Percentiles rank a stretch among this genome's conserved stretches.
Conservation (phyloP, 2,329 filamentous ascomycete genomes). For the Cercospora sp. region DNA sequence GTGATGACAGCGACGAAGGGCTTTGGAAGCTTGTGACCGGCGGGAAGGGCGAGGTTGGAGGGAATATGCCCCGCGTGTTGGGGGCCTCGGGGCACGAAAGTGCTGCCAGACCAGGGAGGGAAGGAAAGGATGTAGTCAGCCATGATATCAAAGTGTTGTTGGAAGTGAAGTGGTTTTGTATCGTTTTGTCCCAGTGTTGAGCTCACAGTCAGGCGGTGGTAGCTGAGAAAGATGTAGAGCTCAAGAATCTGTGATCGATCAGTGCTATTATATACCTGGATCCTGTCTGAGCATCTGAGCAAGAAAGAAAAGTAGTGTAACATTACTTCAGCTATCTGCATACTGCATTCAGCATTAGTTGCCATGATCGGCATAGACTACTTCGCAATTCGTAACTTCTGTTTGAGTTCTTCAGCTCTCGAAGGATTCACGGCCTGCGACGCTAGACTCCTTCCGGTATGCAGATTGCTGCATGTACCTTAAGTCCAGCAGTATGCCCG, state of each 20-base stretch:
- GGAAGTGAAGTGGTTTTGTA: too few species aligned
- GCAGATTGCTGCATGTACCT: conserved; percentile 4
- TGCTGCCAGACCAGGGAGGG: conserved; percentile 5
- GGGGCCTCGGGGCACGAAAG: conserved; percentile 3
- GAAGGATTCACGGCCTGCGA: conserved; percentile 3
- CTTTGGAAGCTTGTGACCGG: not conserved
- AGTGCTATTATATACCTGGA: not conserved
- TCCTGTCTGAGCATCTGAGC: not conserved
- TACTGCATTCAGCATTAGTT: not conserved
- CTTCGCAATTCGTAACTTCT: not conserved
- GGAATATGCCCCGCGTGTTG: conserved; percentile 12
- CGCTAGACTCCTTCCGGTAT: conserved; percentile 1
- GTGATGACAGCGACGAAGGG: conserved; percentile 37
- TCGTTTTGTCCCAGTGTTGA: too few species aligned
- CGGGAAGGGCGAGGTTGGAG: not conserved
- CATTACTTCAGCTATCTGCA: not conserved
- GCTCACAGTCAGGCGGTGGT: not conserved
- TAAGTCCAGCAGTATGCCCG: not conserved
- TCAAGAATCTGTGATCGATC: not conserved
- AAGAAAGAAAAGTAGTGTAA: not conserved
- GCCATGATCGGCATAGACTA: not conserved
- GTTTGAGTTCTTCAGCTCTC: not conserved
- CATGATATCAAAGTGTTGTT: not conserved
- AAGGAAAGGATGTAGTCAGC: conserved; percentile 4
- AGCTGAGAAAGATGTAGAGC: not conserved